Evolutionary conservation across 108 stramenopile genomes (phyloP), one percentile per base, ranked within the genome.

Genomic region (Pseudonitzschia multiseries): DNA sequence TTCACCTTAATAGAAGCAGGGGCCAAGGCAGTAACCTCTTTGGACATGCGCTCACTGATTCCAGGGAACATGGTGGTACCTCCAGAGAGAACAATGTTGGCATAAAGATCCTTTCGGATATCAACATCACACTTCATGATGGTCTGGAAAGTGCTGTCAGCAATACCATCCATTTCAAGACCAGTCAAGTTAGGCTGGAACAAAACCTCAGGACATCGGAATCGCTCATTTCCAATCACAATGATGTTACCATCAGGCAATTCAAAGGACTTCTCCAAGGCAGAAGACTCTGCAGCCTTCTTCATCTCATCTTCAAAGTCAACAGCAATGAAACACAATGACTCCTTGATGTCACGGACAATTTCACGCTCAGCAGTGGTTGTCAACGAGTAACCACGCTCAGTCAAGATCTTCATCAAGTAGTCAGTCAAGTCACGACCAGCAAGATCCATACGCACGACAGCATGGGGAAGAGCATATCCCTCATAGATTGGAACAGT

Each of bases 81-180:
- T 78, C 93, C 93, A 69, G 93, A 97, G 74, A 96, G 86, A 27
- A 96, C 94, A 85, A 96, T 96, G 82, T 96, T 96, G 80, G 92
- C 92, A 70, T 96, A 96, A 64, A 97, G 78, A 68, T 97, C 93
- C 93, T 96, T 97, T 76, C 98, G 95, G 82, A 99, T 98, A 83
- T 99, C 98, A 62, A 99, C 97, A 86, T 98, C 98, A 82, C 99
- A 99, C 91, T 97, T 98, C 98, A 99, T 98, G 84, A 99, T 98
- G 71, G 99, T 98, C 81, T 99, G 95, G 96, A 98, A 98, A 71
- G 97, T 97, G 71, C 94, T 93, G 78, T 98, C 98, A 74, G 97
- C 97, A 82, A 99, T 86, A 63, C 98, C 98, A 71, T 93, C 86
- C 86, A 97, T 96, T 84, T 98, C 98, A 78, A 98, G 89, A 83